phyloP scores from a whole-genome alignment of 2,329 filamentous ascomycete genomes.

The Dothideomycetes sp. region DNA sequence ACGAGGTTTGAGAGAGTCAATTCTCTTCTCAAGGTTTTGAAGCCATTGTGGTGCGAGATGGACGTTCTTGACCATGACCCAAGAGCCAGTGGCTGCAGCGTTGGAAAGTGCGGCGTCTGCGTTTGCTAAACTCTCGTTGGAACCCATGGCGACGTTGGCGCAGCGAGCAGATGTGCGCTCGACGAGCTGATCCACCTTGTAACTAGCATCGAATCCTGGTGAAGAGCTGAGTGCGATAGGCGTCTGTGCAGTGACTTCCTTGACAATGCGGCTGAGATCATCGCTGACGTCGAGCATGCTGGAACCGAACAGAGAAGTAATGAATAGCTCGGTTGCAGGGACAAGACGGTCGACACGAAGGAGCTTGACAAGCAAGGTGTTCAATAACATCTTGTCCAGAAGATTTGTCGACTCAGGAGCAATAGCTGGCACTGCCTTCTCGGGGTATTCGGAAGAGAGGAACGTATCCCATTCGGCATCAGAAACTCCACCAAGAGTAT shows the following conservation, averaged over 20 bases:
- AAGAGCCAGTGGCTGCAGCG: conserved; percentile 82
- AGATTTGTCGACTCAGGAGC: conserved; percentile 54
- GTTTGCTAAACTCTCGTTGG: conserved; percentile 82
- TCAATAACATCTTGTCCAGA: conserved; percentile 68
- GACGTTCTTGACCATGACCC: conserved; percentile 98
- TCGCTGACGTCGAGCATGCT: conserved; percentile 75
- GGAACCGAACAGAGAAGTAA: conserved; percentile 72
- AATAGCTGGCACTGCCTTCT: conserved; percentile 68
- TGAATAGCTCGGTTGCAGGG: conserved; percentile 84
- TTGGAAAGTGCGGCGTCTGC: conserved; percentile 94
- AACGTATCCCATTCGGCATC: conserved; percentile 69
- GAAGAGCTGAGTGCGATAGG: conserved; percentile 90
- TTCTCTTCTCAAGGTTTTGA: conserved; percentile 91
- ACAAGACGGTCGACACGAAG: conserved; percentile 95
- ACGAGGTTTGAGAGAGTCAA: conserved; percentile 91
- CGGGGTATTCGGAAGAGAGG: conserved; percentile 74
- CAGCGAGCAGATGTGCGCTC: conserved; percentile 73
- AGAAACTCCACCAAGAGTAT: conserved; percentile 55
- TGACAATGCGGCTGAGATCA: conserved; percentile 76
- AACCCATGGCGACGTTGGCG: conserved; percentile 98
- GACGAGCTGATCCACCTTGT: conserved; percentile 95
- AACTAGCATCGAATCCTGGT: conserved; percentile 94
- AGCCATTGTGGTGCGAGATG: conserved; percentile 94
- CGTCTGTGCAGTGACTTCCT: conserved; percentile 71
- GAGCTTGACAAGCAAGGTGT: conserved; percentile 84